Evolutionary conservation across 805 yeast genomes (phyloP).

Genomic region (Metschnikowia drakensbergensis): DNA sequence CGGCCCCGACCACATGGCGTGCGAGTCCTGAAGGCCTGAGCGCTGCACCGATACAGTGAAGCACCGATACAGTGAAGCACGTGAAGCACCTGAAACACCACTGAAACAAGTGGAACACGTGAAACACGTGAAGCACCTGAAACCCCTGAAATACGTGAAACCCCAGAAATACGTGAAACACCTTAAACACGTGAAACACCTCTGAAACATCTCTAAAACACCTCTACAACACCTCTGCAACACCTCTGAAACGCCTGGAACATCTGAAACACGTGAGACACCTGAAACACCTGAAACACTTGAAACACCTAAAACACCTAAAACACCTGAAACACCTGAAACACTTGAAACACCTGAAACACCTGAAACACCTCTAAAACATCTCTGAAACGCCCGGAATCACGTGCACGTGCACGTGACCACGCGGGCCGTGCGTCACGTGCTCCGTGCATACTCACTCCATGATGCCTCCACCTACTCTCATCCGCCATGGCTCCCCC

Average conservation of each 20-base stretch:
- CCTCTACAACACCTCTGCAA: background rate
- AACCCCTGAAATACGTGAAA: no score
- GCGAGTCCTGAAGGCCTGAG: background rate
- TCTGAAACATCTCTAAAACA: no score
- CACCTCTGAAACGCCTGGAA: background rate
- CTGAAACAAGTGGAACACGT: no score
- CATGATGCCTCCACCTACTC: background rate
- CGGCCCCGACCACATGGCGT: background rate
- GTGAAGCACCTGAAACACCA: no score
- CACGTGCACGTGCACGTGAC: background rate
- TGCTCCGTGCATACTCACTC: background rate
- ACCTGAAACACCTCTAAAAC: background rate
- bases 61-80: no score
- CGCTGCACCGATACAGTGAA: no score
- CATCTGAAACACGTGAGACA: background rate
- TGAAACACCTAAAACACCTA: background rate
- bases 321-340: background rate
- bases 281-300: background rate
- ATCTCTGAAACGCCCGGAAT: background rate
- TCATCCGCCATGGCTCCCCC: conserved; percentile 7
- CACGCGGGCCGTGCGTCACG: no score
- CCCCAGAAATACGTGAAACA: no score
- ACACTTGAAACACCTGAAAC: background rate
- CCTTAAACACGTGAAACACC: no score
- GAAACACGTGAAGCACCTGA: no score